Evolutionary conservation across 2,329 filamentous ascomycete genomes (phyloP), one percentile per base, ranked within the genome.

Genomic region (Venturia effusa): DNA sequence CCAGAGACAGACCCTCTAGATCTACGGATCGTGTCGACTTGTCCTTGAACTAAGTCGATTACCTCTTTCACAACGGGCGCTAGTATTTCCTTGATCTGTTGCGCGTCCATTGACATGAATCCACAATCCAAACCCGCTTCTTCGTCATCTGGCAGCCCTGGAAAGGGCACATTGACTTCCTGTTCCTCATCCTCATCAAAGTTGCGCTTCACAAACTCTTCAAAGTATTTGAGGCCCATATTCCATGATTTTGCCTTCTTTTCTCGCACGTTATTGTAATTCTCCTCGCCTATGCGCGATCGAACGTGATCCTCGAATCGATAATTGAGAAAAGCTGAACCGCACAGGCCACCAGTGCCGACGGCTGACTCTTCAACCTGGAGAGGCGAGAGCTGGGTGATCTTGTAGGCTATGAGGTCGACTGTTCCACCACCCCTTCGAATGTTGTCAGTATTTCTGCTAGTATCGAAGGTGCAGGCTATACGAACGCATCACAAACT

Each of bases 161-260:
- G 89, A 68, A 92, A 89, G 0, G 89, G 89, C 4, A 92, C 83
- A 65, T 91, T 91, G 65, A 92, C 84, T 71, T 92, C 89, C 61
- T 86, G 81, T 67, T 89, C 84, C 70, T 91, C 88, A 59, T 90
- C 88, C 71, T 89, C 87, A 71, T 89, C 88, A 71, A 92, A 93
- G 70, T 91, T 92, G 17, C 89, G 83, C 75, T 93, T 93, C 17
- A 93, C 88, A 71, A 90, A 92, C 71, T 92, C 88, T 70, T 93
- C 89, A 73, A 91, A 93, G 71, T 91, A 92, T 64, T 85, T 83
- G 61, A 92, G 77, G 1, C 86, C 89, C 77, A 79, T 79, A 64
- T 77, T 88, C 88, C 89, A 92, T 0, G 87, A 90, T 74, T 89
- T 91, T 3, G 83, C 83, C 74, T 91, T 91, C 75, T 89, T 89